phyloP scores from a whole-genome alignment of 2,329 filamentous ascomycete species.

The Pestalotiopsis sp. region DNA sequence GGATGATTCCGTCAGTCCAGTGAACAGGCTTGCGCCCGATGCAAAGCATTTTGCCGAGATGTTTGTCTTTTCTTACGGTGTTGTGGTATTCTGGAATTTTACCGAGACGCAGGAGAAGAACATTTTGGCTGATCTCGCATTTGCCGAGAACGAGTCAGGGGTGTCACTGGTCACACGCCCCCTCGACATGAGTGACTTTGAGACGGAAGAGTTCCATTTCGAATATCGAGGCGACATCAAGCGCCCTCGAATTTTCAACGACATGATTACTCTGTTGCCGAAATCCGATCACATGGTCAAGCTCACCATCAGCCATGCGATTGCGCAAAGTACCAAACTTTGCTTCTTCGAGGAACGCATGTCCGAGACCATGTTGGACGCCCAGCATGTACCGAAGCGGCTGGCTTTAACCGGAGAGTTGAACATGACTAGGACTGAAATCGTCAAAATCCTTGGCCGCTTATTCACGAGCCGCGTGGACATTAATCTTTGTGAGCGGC shows the following conservation, averaged over 20 bases:
- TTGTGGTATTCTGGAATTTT: constrained; percentile 99
- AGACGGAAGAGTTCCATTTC: constrained; percentile 98
- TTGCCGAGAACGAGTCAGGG: constrained; percentile 71
- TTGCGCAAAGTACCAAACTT: constrained; percentile 95
- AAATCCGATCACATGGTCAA: constrained; percentile 98
- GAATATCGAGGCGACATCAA: constrained; percentile 89
- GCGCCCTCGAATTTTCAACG: constrained; percentile 92
- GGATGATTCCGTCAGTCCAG: constrained; percentile 48
- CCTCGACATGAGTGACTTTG: constrained; percentile 85
- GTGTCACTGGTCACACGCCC: constrained; percentile 75
- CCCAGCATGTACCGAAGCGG: constrained; percentile 87
- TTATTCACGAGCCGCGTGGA: constrained; percentile 95
- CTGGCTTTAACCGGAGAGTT: constrained; percentile 87
- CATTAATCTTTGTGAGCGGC: constrained; percentile 87
- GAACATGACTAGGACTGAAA: constrained; percentile 88
- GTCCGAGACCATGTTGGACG: constrained; percentile 90
- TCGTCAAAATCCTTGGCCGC: constrained; percentile 87
- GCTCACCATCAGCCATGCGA: constrained; percentile 94
- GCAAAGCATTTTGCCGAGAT: constrained; percentile 87
- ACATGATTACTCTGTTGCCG: constrained; percentile 96
- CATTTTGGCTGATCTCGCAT: constrained; percentile 90
- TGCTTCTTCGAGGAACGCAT: constrained; percentile 96
- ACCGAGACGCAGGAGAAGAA: constrained; percentile 95
- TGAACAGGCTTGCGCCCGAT: constrained; percentile 67
- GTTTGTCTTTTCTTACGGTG: constrained; percentile 96